Base-by-base conservation (phyloP, 345 rosid genomes). In the Arabidopsis thaliana region DNA sequence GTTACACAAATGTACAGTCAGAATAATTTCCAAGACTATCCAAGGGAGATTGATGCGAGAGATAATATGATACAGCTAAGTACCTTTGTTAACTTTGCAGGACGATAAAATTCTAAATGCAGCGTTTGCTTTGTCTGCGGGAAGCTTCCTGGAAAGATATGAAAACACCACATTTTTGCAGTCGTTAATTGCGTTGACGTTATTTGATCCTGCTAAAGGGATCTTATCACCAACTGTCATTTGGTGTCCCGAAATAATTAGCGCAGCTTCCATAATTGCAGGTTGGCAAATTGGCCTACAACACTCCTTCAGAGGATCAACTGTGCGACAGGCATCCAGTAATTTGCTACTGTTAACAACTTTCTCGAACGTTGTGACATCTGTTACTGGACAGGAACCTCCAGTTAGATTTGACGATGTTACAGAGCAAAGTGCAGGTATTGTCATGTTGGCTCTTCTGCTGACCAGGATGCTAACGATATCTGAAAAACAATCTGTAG, bases 401-500 rank as follows among this genome's bases (percentile, higher is more conserved):
- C 93, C 97, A 4, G 99, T 92, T 65, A 94, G 90, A 82, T 92
- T 92, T 73, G 83, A 78, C 38, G 99, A 80, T 57, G 87, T 88
- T 52, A 87, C 89, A 20, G 97, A 88, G 78, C 99, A 94, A 42
- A 92, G 80, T 10, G 80, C 60, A 77, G 91, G 93, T 71, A 92
- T 77, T 7, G 86, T 83, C 72, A 41, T 79, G 56, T 90, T 88
- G 71, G 99, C 99, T 84, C 99, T 90, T 78, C 79, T 84, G 85
- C 97, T 89, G 71, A 82, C 84, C 68, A 94, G 81, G 72, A 90
- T 87, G 45, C 92, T 86, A 82, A 90, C 78, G 89, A 92, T 84
- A 87, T 95, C 99, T 63, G 95, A 86, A 92, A 92, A 92, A 87
- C 99, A 95, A 89, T 95, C 96, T 83, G 78, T 69, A 80, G 97